A percentile compares a stretch with the other conserved stretches of the same genome.
Conservation (phyloP, 1,284 basidiomycete species). For the Heliocybe sulcata region DNA sequence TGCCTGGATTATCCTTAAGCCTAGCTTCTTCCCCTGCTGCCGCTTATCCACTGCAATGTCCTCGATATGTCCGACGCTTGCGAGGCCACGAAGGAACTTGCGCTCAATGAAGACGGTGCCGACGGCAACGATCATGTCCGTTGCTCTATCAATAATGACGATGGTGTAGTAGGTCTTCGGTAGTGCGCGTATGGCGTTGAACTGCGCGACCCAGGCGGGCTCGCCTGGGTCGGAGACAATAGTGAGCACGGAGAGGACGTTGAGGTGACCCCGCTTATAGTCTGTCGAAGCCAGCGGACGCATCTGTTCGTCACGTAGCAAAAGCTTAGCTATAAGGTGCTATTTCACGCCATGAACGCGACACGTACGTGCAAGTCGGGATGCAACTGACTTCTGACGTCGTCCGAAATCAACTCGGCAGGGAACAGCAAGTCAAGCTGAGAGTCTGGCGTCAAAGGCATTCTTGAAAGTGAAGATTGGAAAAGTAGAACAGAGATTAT, state of each 20-base stretch:
- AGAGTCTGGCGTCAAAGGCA: slow-evolving; percentile 58
- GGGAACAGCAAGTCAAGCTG: slow-evolving; percentile 75
- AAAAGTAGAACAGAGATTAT: not conserved
- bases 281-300: slow-evolving; percentile 87
- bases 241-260: slow-evolving; percentile 78
- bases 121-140: slow-evolving; percentile 79
- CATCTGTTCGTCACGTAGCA: slow-evolving; percentile 41
- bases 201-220: slow-evolving; percentile 61
- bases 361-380: slow-evolving; percentile 45
- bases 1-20: slow-evolving; percentile 80
- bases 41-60: slow-evolving; percentile 90
- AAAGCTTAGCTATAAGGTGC: not conserved
- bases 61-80: slow-evolving; percentile 91
- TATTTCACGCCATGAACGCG: not conserved
- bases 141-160: slow-evolving; percentile 72
- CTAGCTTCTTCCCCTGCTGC: slow-evolving; percentile 88
- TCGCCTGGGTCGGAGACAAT: slow-evolving; percentile 72
- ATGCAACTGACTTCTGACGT: slow-evolving; percentile 51
- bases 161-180: slow-evolving; percentile 76
- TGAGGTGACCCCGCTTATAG: slow-evolving; percentile 79
- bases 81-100: slow-evolving; percentile 85
- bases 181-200: slow-evolving; percentile 47
- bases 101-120: slow-evolving; percentile 86
- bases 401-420: slow-evolving; percentile 53
- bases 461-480: slow-evolving; percentile 4